A percentile compares a stretch with the other conserved stretches of the same genome.
Evolutionary conservation across 2,329 filamentous ascomycete species (phyloP).

Genomic region (Penicillium sp.): DNA sequence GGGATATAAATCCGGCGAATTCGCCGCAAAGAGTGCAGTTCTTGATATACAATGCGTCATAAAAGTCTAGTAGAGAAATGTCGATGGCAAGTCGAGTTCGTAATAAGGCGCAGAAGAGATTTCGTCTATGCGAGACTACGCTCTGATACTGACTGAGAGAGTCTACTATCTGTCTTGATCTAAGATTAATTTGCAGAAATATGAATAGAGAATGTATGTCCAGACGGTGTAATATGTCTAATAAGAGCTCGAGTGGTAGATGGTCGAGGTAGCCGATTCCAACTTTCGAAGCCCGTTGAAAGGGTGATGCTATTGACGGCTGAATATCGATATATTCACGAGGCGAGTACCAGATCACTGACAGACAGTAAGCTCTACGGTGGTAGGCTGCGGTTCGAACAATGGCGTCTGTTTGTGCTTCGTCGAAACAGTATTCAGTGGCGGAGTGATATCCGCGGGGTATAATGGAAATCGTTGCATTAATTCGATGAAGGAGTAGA

Average conservation of each 20-base stretch:
- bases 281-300: not conserved
- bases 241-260: constrained; percentile 9
- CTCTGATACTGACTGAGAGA: constrained; percentile 13
- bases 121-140: constrained; percentile 10
- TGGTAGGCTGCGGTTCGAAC: constrained; percentile 20
- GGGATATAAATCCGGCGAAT: constrained; percentile 12
- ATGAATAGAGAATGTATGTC: constrained; percentile 11
- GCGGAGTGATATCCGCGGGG: constrained; percentile 10
- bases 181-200: constrained; percentile 15
- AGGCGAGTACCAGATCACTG: constrained; percentile 8
- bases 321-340: constrained; percentile 6
- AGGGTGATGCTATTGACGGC: constrained; percentile 8
- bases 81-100: constrained; percentile 11
- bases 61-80: constrained; percentile 14
- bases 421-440: constrained; percentile 8
- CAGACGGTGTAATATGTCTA: not conserved
- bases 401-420: constrained; percentile 16
- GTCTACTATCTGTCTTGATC: constrained; percentile 13
- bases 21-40: constrained; percentile 7
- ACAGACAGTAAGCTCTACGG: constrained; percentile 8
- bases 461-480: not conserved
- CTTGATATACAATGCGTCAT: constrained; percentile 13
- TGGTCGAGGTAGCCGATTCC: constrained; percentile 6
- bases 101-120: constrained; percentile 16
- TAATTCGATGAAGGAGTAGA: too few species aligned